A percentile compares a stretch with the other conserved stretches of the same genome.
These are phyloP conservation scores for Tuber magnatum DNA, from an alignment of 495 filamentous ascomycete genomes.

Conservation along the genomic window DNA sequence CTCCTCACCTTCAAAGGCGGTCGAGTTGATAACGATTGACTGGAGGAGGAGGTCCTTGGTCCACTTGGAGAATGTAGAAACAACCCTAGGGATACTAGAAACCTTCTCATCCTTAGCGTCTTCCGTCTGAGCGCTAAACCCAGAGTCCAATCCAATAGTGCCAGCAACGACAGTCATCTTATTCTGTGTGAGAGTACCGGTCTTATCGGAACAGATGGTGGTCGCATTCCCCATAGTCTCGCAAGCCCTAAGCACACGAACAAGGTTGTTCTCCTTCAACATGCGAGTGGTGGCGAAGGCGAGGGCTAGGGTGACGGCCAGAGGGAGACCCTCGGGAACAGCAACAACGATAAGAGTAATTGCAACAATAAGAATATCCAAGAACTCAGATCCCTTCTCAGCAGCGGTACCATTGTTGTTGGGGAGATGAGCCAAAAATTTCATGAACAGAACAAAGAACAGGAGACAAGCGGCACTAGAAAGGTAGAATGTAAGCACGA, in stretches of 20 bases:
- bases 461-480: constrained; percentile 71
- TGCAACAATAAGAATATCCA: constrained; percentile 88
- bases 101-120: constrained; percentile 38
- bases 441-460: constrained; percentile 88
- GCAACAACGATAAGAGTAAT: constrained; percentile 94
- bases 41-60: constrained; percentile 61
- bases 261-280: constrained; percentile 91
- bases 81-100: constrained; percentile 54
- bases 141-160: constrained; percentile 59
- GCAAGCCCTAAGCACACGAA: constrained; percentile 82
- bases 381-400: constrained; percentile 76
- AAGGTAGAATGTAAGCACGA: constrained; percentile 37
- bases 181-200: constrained; percentile 88
- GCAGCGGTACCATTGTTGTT: constrained; percentile 51
- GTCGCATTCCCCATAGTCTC: constrained; percentile 99
- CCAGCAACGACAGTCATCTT: constrained; percentile 84
- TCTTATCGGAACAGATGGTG: constrained; percentile 94
- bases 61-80: constrained; percentile 50
- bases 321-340: constrained; percentile 84
- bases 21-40: constrained; percentile 79
- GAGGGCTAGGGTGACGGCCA: constrained; percentile 87
- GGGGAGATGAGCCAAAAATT: constrained; percentile 66
- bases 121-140: constrained; percentile 57
- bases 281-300: constrained; percentile 93
- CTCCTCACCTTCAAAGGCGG: constrained; percentile 75